These are phyloP conservation scores for Suillus variegatus DNA, from an alignment of 768 basidiomycete species.

Conservation along the genomic window DNA sequence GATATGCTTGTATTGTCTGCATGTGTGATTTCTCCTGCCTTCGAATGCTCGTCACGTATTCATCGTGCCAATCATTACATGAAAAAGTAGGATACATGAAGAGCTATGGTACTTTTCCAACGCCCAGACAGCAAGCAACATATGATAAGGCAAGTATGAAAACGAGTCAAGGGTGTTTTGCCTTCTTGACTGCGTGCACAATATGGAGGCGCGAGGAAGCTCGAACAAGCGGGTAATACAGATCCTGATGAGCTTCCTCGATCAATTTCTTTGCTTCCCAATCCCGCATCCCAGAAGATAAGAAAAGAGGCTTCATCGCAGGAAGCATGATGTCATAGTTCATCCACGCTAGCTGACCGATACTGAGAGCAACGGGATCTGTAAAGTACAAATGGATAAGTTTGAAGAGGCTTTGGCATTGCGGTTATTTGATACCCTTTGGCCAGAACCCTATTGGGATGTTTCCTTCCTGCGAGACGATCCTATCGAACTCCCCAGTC, in stretches of 20 bases:
- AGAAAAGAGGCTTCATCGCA: slow-evolving; percentile 60
- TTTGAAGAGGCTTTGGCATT: slow-evolving; percentile 10
- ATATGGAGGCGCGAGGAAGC: slow-evolving; percentile 59
- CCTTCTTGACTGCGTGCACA: slow-evolving; percentile 49
- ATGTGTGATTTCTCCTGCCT: slow-evolving; percentile 24
- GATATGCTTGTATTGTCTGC: slow-evolving; percentile 48
- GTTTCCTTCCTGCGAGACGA: slow-evolving; percentile 55
- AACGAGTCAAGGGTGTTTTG: slow-evolving; percentile 3
- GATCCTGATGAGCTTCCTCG: slow-evolving; percentile 61
- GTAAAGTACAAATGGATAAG: slow-evolving; percentile 10
- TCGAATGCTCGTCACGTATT: slow-evolving; percentile 33
- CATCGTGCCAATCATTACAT: slow-evolving; percentile 37
- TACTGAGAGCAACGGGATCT: slow-evolving; percentile 62
- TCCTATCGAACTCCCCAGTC: slow-evolving; percentile 55
- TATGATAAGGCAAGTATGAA: not conserved
- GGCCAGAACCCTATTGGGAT: slow-evolving; percentile 75
- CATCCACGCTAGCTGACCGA: slow-evolving; percentile 76
- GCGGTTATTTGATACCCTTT: slow-evolving; percentile 37
- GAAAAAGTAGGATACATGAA: slow-evolving; percentile 37
- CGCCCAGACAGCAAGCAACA: slow-evolving; percentile 16
- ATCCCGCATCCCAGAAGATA: slow-evolving; percentile 52
- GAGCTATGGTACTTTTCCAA: slow-evolving; percentile 28
- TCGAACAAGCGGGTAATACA: slow-evolving; percentile 58
- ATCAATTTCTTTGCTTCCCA: slow-evolving; percentile 57
- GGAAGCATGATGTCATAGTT: slow-evolving; percentile 66